Base-by-base conservation (phyloP, 306 rosid species). In the Prunus fruticosa region DNA sequence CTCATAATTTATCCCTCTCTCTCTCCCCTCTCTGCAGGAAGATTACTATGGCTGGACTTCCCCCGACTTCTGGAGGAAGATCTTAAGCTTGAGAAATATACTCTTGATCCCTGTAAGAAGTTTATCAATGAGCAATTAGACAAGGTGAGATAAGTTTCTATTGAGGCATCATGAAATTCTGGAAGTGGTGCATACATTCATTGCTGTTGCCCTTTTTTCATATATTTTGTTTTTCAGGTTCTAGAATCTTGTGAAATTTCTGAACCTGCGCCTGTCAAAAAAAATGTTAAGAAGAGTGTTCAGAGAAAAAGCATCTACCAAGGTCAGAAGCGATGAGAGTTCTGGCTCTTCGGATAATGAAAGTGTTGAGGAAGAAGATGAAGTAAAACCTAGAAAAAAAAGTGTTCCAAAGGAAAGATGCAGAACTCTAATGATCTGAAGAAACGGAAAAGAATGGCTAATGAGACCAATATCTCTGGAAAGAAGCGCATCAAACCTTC, bases 1-100 rank as follows among this genome's bases (percentile, higher is more conserved):
- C 32, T 19, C 64, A 19, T 69, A 41, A 58, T 62, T 57, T 49
- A 13, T 49, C 13, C 41, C 34, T 19, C 10, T n/a, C 43, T 38
- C 43, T 38, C 43, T 60, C 62, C 38, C 73, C 30, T 34, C 23
- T 69, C 70, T 80, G 66, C 92, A 95, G 99, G 72, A 80, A 83
- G 69, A 75, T 92, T 69, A 91, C 98, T 12, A 79, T 90, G 91
- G 93, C 86, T 69, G 91, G 88, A 76, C 91, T 95, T 72, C 98
- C 97, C 97, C 43, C 90, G 98, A 61, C 85, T 92, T 67, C 77
- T 95, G 85, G 98, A 95, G 85, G 83, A 84, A 83, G 98, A 95
- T 84, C 97, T 95, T 83, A 81, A 85, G 74, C 92, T 95, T 69
- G 87, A 83, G 66, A 78, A 76, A 74, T 69, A 78, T 83, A 43